Conservation (phyloP, 2,329 filamentous ascomycete genomes). For the Diplocarpon rosae region DNA sequence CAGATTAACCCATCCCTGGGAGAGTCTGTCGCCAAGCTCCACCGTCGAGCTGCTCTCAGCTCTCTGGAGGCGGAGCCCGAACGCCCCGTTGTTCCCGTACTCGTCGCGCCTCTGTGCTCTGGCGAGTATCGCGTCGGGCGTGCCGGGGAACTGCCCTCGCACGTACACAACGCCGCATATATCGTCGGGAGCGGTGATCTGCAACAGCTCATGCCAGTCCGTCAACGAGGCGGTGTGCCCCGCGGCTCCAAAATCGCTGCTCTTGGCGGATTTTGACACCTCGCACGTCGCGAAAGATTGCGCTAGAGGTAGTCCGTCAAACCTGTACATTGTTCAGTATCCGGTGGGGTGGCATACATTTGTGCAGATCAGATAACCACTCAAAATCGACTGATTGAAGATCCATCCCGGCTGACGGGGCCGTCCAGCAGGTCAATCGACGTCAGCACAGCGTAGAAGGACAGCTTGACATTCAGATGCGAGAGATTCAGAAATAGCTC, state of each 20-base stretch:
- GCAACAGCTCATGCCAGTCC: conserved; percentile 17
- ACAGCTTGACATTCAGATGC: too few species aligned
- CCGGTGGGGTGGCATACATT: too few species aligned
- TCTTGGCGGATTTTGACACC: conserved; percentile 11
- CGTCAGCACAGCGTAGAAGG: too few species aligned
- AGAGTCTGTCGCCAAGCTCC: conserved; percentile 11
- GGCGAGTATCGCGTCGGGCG: conserved; percentile 13
- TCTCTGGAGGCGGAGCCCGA: conserved; percentile 8
- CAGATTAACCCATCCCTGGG: conserved; percentile 15
- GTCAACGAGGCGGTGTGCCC: conserved; percentile 16
- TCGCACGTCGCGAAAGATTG: conserved; percentile 14
- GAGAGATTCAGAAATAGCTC: too few species aligned
- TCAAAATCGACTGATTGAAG: too few species aligned
- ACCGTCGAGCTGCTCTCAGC: conserved; percentile 5
- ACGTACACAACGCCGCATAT: conserved; percentile 15
- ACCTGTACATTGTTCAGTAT: too few species aligned
- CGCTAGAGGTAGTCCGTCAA: too few species aligned
- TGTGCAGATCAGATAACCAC: too few species aligned
- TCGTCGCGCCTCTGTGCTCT: conserved; percentile 13
- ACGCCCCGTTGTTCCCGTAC: conserved; percentile 13
- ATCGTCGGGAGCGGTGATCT: conserved; percentile 15
- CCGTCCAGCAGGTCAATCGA: too few species aligned
- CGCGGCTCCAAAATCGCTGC: conserved; percentile 14
- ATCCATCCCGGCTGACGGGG: too few species aligned
- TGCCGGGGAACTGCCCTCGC: conserved; percentile 12